Base-by-base conservation (phyloP, 345 rosid genomes). In the Dovyalis caffra region DNA sequence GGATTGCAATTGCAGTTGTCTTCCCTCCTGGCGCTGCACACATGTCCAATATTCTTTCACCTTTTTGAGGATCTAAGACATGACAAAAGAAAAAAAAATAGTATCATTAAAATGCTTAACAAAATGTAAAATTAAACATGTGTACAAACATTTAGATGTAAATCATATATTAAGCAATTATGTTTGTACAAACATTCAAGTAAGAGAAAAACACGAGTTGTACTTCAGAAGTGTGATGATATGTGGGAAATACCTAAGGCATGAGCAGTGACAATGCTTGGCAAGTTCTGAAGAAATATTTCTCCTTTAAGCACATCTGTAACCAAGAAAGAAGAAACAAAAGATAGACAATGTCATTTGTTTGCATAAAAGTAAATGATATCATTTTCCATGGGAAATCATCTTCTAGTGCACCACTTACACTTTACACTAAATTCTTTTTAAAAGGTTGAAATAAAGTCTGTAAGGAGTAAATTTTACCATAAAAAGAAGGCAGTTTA, bases 21-120 rank as follows among this genome's bases (percentile, higher is more conserved):
- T 95, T 95, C 70, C 99, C 99, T 77, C 99, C 99, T 0, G 98
- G 99, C 51, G 98, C 98, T 64, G 99, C 99, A 76, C 99, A 95
- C 99, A 93, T 95, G 84, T 95, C 99, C 78, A 95, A 78, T 81
- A 95, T 79, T 49, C 92, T 85, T 80, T 95, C 99, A 72, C 99
- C 99, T 80, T 75, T 91, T 51, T 88, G 92, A 88, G 99, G 99
- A 90, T 95, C 99, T 91, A 80, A 23, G 40, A 49, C 67, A 80
- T 69, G 18, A 73, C 15, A 66, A 71, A 29, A 11, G 20, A 61
- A 73, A 20, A 66, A 71, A 29, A 11, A 25, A 61, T 28, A 18
- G 35, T 60, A 60, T 74, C 53, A 58, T 11, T 60, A 71, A 64
- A 64, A 23, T 1, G 18, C 45, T 21, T 61, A 20, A 58, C 26